Conservation (phyloP, 208 protist species). For the Acanthamoeba polyphaga region DNA sequence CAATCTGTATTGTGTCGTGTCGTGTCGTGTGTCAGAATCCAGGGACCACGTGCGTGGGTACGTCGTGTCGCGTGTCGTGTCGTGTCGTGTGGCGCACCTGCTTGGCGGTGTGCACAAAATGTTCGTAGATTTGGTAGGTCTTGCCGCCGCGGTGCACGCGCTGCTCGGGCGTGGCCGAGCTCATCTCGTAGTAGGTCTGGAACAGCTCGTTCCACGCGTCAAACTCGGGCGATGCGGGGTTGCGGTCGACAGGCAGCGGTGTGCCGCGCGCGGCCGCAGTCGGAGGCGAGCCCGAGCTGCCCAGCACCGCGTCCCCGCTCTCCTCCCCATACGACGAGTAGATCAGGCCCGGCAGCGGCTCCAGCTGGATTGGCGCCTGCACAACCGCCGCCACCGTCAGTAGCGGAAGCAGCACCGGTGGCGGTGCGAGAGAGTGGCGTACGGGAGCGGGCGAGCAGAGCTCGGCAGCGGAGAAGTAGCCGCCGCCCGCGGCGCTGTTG, state of each 20-base stretch:
- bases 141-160: conserved; percentile 2
- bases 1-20: not conserved
- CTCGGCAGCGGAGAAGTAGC: conserved; percentile 26
- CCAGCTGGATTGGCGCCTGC: not conserved
- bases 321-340: conserved; percentile 35
- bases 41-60: not conserved
- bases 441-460: conserved; percentile 19
- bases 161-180: not conserved
- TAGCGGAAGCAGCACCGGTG: too few species aligned
- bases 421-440: not conserved
- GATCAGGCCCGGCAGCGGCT: not conserved
- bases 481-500: not conserved
- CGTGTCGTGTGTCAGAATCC: too few species aligned
- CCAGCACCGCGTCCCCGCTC: not conserved
- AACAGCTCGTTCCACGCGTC: conserved; percentile 46
- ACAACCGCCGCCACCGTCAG: too few species aligned
- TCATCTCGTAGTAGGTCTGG: conserved; percentile 47
- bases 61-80: too few species aligned
- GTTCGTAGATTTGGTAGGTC: conserved; percentile 34
- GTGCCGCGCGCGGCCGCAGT: not conserved
- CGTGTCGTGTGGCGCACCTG: not conserved
- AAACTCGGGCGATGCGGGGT: not conserved
- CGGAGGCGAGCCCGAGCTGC: conserved; percentile 6
- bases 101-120: not conserved
- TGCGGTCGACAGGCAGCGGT: not conserved